Evolutionary conservation across 306 rosid species (phyloP), one percentile per base, ranked within the genome.

Genomic region (Macrotyloma uniflorum): DNA sequence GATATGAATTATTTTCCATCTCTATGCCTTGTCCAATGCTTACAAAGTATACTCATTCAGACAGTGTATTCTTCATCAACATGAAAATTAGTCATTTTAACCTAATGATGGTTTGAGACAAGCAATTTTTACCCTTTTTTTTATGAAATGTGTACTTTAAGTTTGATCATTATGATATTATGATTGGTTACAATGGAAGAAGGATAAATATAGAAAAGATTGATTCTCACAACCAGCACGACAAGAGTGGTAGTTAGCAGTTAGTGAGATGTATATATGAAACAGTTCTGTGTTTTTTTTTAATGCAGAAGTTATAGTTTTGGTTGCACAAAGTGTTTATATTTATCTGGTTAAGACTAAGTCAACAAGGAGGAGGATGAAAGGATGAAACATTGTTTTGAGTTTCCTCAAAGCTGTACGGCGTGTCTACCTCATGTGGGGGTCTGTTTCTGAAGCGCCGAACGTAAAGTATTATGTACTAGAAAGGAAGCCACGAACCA

Each of bases 351-450:
- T 19, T 75, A 45, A 20, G 71, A 62, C 71, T 32, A 47, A 33
- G 72, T 45, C 70, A 61, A 59, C 66, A 81, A 74, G 28, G 54
- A 65, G 53, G n/a, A n/a, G n/a, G 35, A 64, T 62, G 12, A 6
- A 49, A 40, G 45, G 68, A 55, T 77, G 22, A 50, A 13, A 70
- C 45, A 54, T 22, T 65, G 7, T 53, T 65, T 65, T 19, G 6
- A 42, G 68, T 59, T 62, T 79, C 67, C 50, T 63, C 69, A 73
- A 80, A 63, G 77, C 33, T 76, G 80, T 83, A 83, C 86, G 74
- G 46, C 51, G 35, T 42, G 75, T 64, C 76, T 64, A 45, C 53
- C 83, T 24, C 49, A 67, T 42, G 68, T 38, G 58, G 58, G 77
- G 67, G 42, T 18, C 67, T 55, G 30, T 23, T 43, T 58, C 70